Percentiles rank a stretch among this genome's conserved stretches.
Conservation (phyloP, 148 eudicot genomes). For the Spergularia bocconei region DNA sequence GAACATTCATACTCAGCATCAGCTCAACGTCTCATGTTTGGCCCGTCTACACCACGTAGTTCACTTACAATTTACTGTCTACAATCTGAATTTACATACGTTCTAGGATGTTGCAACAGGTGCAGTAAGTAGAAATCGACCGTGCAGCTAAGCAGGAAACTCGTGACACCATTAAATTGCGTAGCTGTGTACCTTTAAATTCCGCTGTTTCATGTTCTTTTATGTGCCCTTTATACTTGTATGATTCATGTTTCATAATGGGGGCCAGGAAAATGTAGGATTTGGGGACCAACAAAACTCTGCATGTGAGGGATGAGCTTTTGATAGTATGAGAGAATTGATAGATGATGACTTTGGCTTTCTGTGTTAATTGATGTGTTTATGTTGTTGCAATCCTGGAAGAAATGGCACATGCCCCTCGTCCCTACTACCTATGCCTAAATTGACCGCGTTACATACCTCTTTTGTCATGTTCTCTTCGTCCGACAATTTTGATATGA, state of each 20-base stretch:
- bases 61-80: not conserved
- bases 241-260: not conserved
- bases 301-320: conserved; percentile 23
- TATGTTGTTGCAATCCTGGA: not conserved
- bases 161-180: conserved; percentile 31
- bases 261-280: conserved; percentile 23
- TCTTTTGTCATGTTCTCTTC: not conserved
- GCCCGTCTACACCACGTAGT: no score
- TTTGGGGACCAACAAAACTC: conserved; percentile 16
- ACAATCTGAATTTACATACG: not conserved
- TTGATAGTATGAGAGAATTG: not conserved
- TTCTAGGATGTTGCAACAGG: not conserved
- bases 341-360: conserved; percentile 3
- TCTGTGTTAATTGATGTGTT: not conserved
- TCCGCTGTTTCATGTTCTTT: not conserved
- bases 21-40: no score
- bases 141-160: conserved; percentile 8
- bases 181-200: not conserved
- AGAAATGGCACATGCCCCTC: conserved; percentile 13
- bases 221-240: not conserved
- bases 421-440: conserved; percentile 24
- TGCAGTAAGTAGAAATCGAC: not conserved
- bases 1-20: no score
- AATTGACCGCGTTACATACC: not conserved
- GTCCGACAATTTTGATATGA: no score